Base-by-base conservation (phyloP, 352 stramenopile species). In the Pythium rishiriense region DNA sequence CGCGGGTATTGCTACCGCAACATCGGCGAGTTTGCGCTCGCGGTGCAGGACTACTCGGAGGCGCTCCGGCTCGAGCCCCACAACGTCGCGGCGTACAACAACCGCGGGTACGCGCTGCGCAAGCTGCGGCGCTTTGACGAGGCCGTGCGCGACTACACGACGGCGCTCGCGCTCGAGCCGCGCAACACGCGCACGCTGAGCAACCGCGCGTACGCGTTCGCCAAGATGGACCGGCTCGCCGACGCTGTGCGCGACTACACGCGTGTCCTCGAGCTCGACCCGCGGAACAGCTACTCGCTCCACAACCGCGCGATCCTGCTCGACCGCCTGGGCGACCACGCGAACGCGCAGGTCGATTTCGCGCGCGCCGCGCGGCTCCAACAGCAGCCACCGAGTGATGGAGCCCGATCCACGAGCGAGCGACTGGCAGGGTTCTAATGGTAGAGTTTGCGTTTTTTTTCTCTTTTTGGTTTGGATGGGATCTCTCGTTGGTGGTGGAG, bases 281-380 rank as follows among this genome's bases (percentile, higher is more conserved):
- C 81, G 21, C 61, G 77, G 22, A 96, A 94, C 60, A 72, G 77
- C 2, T 94, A 97, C 69, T 89, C 88, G 37, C 83, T 72, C 49
- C 86, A 97, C 72, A 96, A 97, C 60, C 80, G 87, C 19, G 87
- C 76, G 52, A 94, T 96, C 72, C 70, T 91, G 19, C 68, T 87
- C 15, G 85, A 93, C 43, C 89, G 91, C 43, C 51, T 96, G 14
- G 84, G 81, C 26, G 74, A 90, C 9, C 45, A 41, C 4, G 59
- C 74, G 22, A 45, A 70, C 25, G 79, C 75, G 12, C 74, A 79
- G 10, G 41, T 42, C 14, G 79, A 88, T 46, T 74, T 85, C 26
- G 76, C 75, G 15, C 71, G 39, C 29, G 73, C 69, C 0, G 48
- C 35, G 15, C 45, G 31, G 51, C 59, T 75, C 0, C 64, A 66